Evolutionary conservation across 2,329 filamentous ascomycete species (phyloP), one percentile per base, ranked within the genome.

Genomic region (Fusarium piperis): DNA sequence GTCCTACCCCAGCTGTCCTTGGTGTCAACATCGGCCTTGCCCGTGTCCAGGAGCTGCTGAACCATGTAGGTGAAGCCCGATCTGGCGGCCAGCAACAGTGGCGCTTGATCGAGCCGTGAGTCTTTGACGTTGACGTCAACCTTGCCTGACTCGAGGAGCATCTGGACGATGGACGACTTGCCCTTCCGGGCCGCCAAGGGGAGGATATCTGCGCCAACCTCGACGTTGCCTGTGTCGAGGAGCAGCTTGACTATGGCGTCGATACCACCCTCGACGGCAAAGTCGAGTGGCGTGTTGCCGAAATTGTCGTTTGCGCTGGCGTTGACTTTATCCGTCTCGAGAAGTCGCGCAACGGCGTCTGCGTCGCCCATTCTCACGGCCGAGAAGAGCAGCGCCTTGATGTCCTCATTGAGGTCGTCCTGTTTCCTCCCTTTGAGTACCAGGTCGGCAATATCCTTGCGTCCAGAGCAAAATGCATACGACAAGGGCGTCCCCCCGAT

Each of bases 271-370:
- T 55, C 32, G 18, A 55, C 32, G 28, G 52, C 52, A 35, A 36
- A 55, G 18, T 36, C 32, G 32, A 55, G 52, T n/a, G 52, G 33
- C 10, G 52, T 55, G 20, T 26, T 36, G 32, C 33, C 52, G 20
- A 26, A 36, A 15, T 55, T 18, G 26, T 57, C 53, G 23, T 30
- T 57, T 16, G 53, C 33, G 53, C 36, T 39, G 11, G 26, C 35
- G 16, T 57, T 28, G 32, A 35, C 32, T 57, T 57, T 57, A 18
- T 26, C 53, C n/a, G 53, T 65, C 64, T 55, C 55, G 32, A 55
- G 52, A 26, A 71, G 68, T 33, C 32, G 16, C 64, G 35, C 38
- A 46, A 71, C 68, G n/a, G 57, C 26, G 10, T 52, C 59, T 3
- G 20, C 39, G n/a, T 66, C 9, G 11, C 52, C 52, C 30, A n/a